Percentiles rank a stretch among this genome's conserved stretches.
Conservation (phyloP, 139 green algal genomes). For the Chara braunii region DNA sequence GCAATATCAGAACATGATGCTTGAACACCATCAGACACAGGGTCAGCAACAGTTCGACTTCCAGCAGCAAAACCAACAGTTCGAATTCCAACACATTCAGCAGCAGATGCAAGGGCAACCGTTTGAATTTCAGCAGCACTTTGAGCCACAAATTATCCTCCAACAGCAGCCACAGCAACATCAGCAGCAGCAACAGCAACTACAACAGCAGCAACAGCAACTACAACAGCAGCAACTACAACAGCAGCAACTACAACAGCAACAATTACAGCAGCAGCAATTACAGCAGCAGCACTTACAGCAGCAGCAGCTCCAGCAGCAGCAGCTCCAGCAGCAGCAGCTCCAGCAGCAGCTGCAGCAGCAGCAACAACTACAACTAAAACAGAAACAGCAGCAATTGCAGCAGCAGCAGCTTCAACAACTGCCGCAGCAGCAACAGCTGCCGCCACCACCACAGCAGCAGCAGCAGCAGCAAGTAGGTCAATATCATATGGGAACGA, state of each 20-base stretch:
- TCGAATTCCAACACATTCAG: no score
- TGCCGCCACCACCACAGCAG: not conserved
- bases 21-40: slow-evolving; percentile 7
- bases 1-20: slow-evolving; percentile 4
- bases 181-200: slow-evolving; percentile 5
- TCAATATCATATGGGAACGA: no score
- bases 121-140: no score
- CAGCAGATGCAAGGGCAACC: no score
- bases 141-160: not conserved
- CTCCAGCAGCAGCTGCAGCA: slow-evolving; percentile 1
- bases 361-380: not conserved
- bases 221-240: not conserved
- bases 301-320: slow-evolving; percentile 1
- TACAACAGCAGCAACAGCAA: slow-evolving; percentile 10
- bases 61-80: no score
- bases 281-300: not conserved
- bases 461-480: not conserved
- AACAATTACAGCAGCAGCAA: not conserved
- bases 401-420: not conserved
- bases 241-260: not conserved
- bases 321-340: slow-evolving; percentile 5
- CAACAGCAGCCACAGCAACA: slow-evolving; percentile 13
- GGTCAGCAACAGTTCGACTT: no score
- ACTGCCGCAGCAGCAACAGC: not conserved
- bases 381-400: not conserved